Evolutionary conservation across 2,329 filamentous ascomycete genomes (phyloP), one percentile per base, ranked within the genome.

Genomic region (Cryoendolithus antarcticus): DNA sequence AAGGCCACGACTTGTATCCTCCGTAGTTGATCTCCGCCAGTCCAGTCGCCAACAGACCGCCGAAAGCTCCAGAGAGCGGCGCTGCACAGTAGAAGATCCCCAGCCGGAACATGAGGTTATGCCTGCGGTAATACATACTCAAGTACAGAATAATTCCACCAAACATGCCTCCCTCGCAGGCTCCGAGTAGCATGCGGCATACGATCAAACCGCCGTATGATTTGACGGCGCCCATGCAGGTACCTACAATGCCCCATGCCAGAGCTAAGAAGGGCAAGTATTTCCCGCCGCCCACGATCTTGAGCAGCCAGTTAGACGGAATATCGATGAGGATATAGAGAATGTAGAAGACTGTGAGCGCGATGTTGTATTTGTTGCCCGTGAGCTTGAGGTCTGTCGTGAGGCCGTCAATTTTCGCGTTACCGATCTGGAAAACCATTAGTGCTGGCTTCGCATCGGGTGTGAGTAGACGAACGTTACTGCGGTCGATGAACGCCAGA

Each of bases 401-500:
- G 1, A 67, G 52, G 21, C 64, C 62, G 12, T 62, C 61, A 35
- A 67, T 62, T 30, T 60, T 57, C 0, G 64, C 64, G 35, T 66
- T 67, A 29, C 64, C 61, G 12, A 39, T 43, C 30, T 33, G 15
- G 3, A 19, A 19, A 19, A 19, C 5, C 5, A 5, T 19, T 19
- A 19, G 15, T 19, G 15, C 15, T 19, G 15, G 15, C 15, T 19
- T 19, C 15, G 15, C 5, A 19, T 19, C 15, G 5, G 5, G 15
- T 19, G 15, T 19, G 15, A 19, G 15, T 19, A 19, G 15, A 19
- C 15, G 3, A 19, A 49, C 51, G 24, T 56, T 56, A 29, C 49
- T 52, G 15, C 64, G 53, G 46, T 68, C 65, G 41, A 69, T 67
- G 54, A 67, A 67, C 6, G 64, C 62, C n/a, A 68, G 55, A 3